Evolutionary conservation across 2,329 filamentous ascomycete species (phyloP).

Genomic region (Colletotrichum euphorbiae): DNA sequence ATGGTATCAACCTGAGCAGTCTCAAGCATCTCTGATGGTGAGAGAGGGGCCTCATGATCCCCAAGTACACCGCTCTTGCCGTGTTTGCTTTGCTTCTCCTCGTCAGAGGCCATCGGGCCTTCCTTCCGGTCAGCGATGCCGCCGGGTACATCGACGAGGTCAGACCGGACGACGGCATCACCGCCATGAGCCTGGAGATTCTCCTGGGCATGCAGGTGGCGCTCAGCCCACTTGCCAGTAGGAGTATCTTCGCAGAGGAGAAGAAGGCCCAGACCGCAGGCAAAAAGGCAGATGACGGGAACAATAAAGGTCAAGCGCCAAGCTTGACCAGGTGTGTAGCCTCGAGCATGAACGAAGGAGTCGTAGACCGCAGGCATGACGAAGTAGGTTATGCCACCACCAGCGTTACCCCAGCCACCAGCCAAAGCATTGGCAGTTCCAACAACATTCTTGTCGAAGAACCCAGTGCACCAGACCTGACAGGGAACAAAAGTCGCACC

Average conservation of each 20-base stretch:
- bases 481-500: conserved; percentile 85
- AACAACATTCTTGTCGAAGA: conserved; percentile 93
- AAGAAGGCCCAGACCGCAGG: conserved; percentile 75
- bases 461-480: conserved; percentile 92
- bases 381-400: conserved; percentile 93
- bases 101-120: conserved; percentile 46
- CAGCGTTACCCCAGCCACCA: conserved; percentile 87
- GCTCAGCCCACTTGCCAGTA: conserved; percentile 82
- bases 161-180: conserved; percentile 54
- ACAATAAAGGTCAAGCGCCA: conserved; percentile 90
- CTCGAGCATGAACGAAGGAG: conserved; percentile 71
- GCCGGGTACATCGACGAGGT: conserved; percentile 64
- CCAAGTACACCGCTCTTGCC: conserved; percentile 51
- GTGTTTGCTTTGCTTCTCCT: conserved; percentile 50
- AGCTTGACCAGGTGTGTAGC: conserved; percentile 73
- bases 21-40: conserved; percentile 64
- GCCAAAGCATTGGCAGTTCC: conserved; percentile 89
- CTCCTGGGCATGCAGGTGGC: conserved; percentile 68
- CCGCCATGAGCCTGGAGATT: conserved; percentile 61
- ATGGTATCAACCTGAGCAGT: conserved; percentile 65
- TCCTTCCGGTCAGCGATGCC: conserved; percentile 55
- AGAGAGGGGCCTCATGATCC: conserved; percentile 59
- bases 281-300: conserved; percentile 80
- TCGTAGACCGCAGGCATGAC: conserved; percentile 92
- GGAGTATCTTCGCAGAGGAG: conserved; percentile 85